Base-by-base conservation (phyloP, 176 grass and related monocot species). In the Cymbopogon citratus region DNA sequence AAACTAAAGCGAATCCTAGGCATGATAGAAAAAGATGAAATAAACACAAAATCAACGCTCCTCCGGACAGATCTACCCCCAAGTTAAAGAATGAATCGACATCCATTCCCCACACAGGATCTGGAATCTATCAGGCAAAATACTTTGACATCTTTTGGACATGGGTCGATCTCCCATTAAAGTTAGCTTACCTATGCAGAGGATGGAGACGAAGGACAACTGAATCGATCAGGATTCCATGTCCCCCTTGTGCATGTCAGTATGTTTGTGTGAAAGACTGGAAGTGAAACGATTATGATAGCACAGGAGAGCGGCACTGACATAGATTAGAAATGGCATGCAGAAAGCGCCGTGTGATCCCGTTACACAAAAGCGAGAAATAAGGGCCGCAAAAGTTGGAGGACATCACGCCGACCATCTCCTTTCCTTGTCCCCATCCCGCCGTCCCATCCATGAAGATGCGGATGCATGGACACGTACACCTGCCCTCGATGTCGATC, bases 341-440 rank as follows among this genome's bases (percentile, higher is more conserved):
- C 43, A 62, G 35, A 79, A 88, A 34, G 44, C 41, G 19, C 19
- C 51, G 51, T 19, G 48, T 19, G 49, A 21, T 54, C 1, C 38
- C 60, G 46, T 68, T 81, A 69, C 9, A 8, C n/a, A 71, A 71
- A 71, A 66, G 76, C 64, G 69, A 75, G 54, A 87, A 80, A 43
- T 43, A 77, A 77, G 49, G 31, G 34, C 34, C 61, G 38, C 16
- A 77, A 85, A 85, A 77, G 61, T 0, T 57, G 33, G 21, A 45
- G 62, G 3, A 26, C 80, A 91, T 84, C 34, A 4, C 79, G 72
- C 89, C 86, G 83, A 84, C 83, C 76, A 76, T 73, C 80, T 6
- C 21, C 45, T 64, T 71, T 76, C 83, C 0, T 73, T 82, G 71
- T 92, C 77, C 46, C 76, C 82, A 81, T 90, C 44, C 69, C 10